phyloP scores from a whole-genome alignment of 495 filamentous ascomycete species.

The Aspergillus haitiensis region DNA sequence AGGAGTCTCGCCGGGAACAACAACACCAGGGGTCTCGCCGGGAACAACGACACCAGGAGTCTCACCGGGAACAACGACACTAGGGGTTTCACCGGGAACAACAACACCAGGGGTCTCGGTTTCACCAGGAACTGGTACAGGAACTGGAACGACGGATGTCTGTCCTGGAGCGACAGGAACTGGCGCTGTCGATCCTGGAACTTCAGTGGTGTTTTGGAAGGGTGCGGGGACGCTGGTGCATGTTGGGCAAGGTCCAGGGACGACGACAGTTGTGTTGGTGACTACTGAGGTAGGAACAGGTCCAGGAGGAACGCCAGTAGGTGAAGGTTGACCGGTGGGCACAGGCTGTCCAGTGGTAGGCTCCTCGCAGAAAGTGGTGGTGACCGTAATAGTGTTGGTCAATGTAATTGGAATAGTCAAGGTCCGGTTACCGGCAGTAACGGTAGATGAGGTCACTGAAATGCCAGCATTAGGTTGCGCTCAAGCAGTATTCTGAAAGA shows the following conservation, averaged over 20 bases:
- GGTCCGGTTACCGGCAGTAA: constrained; percentile 36
- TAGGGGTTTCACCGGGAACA: constrained; percentile 6
- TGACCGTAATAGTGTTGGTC: constrained; percentile 42
- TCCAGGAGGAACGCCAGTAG: background rate
- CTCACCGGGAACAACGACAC: constrained; percentile 4
- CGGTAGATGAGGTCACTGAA: constrained; percentile 35
- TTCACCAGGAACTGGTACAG: constrained; percentile 5
- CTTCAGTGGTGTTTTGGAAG: constrained; percentile 30
- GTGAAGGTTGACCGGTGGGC: background rate
- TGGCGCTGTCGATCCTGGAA: constrained; percentile 18
- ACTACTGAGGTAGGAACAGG: background rate
- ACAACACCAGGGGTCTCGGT: constrained; percentile 6
- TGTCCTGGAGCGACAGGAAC: constrained; percentile 21
- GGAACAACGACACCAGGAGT: constrained; percentile 14
- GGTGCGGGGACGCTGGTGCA: constrained; percentile 18
- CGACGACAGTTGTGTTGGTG: background rate
- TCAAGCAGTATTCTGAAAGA: background rate
- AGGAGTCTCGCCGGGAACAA: constrained; percentile 12
- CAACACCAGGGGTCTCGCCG: constrained; percentile 4
- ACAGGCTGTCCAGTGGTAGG: constrained; percentile 7
- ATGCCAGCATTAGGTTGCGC: background rate
- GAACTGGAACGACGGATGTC: constrained; percentile 11
- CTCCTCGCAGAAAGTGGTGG: constrained; percentile 35
- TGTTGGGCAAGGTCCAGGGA: constrained; percentile 9
- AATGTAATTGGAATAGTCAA: constrained; percentile 35